Percentiles rank a stretch among this genome's conserved stretches.
phyloP scores from a whole-genome alignment of 768 basidiomycete species.

The Leccinum truebloodii region DNA sequence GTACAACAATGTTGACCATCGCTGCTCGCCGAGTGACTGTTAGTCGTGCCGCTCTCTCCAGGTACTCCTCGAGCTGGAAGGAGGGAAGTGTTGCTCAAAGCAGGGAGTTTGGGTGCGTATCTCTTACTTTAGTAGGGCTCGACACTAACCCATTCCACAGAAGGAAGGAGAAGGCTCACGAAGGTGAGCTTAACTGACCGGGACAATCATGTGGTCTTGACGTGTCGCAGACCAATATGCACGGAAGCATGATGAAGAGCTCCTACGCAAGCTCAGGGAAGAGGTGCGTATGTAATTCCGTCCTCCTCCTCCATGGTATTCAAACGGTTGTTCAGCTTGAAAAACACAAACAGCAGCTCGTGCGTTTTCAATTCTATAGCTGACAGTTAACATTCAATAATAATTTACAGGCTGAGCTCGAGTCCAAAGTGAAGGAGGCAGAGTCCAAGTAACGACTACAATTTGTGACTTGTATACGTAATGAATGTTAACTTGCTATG shows the following conservation, averaged over 20 bases:
- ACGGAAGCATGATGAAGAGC: slow-evolving; percentile 55
- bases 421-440: slow-evolving; percentile 27
- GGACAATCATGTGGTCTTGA: neutral
- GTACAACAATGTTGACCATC: slow-evolving; percentile 24
- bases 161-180: slow-evolving; percentile 73
- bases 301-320: neutral
- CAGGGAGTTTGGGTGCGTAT: slow-evolving; percentile 58
- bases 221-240: slow-evolving; percentile 58
- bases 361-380: slow-evolving; percentile 22
- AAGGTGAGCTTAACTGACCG: slow-evolving; percentile 40
- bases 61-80: slow-evolving; percentile 40
- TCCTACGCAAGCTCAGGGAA: slow-evolving; percentile 58
- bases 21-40: slow-evolving; percentile 42
- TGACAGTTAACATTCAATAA: slow-evolving; percentile 16
- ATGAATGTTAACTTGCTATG: neutral
- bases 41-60: slow-evolving; percentile 35
- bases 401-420: slow-evolving; percentile 29
- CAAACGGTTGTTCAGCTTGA: slow-evolving; percentile 25
- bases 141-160: slow-evolving; percentile 36
- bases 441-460: slow-evolving; percentile 22
- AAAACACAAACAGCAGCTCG: slow-evolving; percentile 33
- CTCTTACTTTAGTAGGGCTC: neutral
- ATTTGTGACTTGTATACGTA: neutral
- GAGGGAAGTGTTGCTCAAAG: slow-evolving; percentile 66
- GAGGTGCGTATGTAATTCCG: slow-evolving; percentile 44